Conservation (phyloP, 495 filamentous ascomycete genomes). For the Margaritispora aquatica region DNA sequence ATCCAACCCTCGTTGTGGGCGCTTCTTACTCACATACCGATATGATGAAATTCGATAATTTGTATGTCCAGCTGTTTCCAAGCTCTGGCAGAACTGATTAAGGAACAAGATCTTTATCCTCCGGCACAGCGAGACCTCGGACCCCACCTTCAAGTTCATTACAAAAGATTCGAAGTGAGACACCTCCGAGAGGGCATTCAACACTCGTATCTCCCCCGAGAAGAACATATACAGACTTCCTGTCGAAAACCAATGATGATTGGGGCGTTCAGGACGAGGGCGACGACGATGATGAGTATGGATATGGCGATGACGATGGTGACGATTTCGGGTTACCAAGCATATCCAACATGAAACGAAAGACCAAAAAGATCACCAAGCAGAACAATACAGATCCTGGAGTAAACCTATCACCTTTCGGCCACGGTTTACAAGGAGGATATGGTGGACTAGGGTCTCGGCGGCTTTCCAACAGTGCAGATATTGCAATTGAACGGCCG, state of each 20-base stretch:
- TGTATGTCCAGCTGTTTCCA: slow-evolving; percentile 2
- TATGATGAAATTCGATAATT: slow-evolving; percentile 76
- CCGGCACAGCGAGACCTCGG: slow-evolving; percentile 48
- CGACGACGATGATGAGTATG: slow-evolving; percentile 63
- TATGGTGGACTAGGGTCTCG: slow-evolving; percentile 24
- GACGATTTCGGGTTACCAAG: slow-evolving; percentile 94
- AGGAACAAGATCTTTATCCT: slow-evolving; percentile 42
- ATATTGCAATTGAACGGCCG: slow-evolving; percentile 88
- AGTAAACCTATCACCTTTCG: slow-evolving; percentile 16
- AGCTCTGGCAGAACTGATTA: not conserved
- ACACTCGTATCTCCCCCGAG: slow-evolving; percentile 53
- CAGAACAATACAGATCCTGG: slow-evolving; percentile 13
- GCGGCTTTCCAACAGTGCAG: slow-evolving; percentile 67
- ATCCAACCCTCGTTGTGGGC: slow-evolving; percentile 77
- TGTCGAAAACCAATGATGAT: slow-evolving; percentile 67
- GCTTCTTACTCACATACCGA: slow-evolving; percentile 96
- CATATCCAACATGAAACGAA: slow-evolving; percentile 77
- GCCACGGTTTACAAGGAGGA: slow-evolving; percentile 33
- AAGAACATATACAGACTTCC: slow-evolving; percentile 67
- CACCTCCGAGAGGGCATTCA: slow-evolving; percentile 50
- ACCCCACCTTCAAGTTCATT: slow-evolving; percentile 52
- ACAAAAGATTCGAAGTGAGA: slow-evolving; percentile 27
- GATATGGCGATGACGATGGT: slow-evolving; percentile 77
- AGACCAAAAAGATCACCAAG: slow-evolving; percentile 43
- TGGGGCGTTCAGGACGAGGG: slow-evolving; percentile 62